These are phyloP conservation scores for Paramarasmius palmivorus DNA, from an alignment of 1,284 basidiomycete species.

Conservation along the genomic window DNA sequence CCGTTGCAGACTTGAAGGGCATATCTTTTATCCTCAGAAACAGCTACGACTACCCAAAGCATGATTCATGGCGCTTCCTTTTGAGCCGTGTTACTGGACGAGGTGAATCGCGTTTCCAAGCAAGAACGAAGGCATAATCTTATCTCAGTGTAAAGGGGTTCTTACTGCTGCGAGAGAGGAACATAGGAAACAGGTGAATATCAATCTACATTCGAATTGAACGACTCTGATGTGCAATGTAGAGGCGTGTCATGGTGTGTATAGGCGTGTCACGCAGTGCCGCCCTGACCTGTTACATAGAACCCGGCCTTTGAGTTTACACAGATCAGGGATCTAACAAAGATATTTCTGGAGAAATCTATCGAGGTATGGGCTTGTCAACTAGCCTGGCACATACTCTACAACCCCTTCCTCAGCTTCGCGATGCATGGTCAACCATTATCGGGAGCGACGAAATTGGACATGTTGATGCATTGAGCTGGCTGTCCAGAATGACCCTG, in stretches of 20 bases:
- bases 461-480: conserved; percentile 50
- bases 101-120: not conserved
- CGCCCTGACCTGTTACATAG: not conserved
- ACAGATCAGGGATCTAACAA: conserved; percentile 14
- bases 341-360: conserved; percentile 15
- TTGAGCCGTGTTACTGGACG: conserved; percentile 8
- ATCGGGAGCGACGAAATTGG: conserved; percentile 25
- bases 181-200: conserved; percentile 15
- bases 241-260: conserved; percentile 16
- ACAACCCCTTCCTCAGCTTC: conserved; percentile 33
- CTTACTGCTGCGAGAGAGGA: conserved; percentile 11
- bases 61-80: not conserved
- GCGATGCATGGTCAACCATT: conserved; percentile 41
- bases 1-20: conserved; percentile 13
- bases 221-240: not conserved
- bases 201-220: not conserved
- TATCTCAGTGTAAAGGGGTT: not conserved
- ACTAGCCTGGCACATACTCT: not conserved
- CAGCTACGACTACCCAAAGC: conserved; percentile 11
- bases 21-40: conserved; percentile 13
- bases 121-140: not conserved
- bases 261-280: not conserved
- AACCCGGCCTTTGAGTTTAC: conserved; percentile 15
- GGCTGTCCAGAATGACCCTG: conserved; percentile 58
- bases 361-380: conserved; percentile 2